Conservation (phyloP, 1,139 yeast genomes). For the Hemisphaericaspora xylofermentans region DNA sequence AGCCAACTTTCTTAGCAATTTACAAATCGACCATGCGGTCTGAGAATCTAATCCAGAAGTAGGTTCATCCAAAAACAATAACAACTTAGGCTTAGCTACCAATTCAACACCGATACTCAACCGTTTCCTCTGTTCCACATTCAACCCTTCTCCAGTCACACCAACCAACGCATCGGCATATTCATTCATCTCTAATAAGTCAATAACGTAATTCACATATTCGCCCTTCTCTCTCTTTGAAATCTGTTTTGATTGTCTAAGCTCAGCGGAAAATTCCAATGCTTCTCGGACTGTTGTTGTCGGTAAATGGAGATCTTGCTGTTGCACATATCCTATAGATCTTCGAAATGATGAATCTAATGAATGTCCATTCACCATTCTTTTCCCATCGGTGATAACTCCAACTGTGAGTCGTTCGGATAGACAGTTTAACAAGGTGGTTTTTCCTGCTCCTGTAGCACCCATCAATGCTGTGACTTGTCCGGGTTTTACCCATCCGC, state of each 20-base stretch:
- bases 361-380: constrained; percentile 34
- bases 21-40: constrained; percentile 48
- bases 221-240: constrained; percentile 31
- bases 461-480: constrained; percentile 30
- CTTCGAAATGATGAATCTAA: constrained; percentile 37
- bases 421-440: constrained; percentile 31
- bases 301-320: constrained; percentile 39
- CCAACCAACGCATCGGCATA: constrained; percentile 43
- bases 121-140: constrained; percentile 40
- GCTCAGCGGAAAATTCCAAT: constrained; percentile 34
- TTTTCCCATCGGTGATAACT: constrained; percentile 30
- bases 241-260: constrained; percentile 33
- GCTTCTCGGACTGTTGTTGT: constrained; percentile 42
- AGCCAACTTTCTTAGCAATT: constrained; percentile 42
- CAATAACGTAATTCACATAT: constrained; percentile 37
- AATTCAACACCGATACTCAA: constrained; percentile 42
- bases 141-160: constrained; percentile 42
- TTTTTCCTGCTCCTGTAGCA: constrained; percentile 34
- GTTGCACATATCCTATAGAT: constrained; percentile 44
- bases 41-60: constrained; percentile 44
- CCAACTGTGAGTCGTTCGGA: constrained; percentile 35
- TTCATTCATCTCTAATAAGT: constrained; percentile 25
- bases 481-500: constrained; percentile 54
- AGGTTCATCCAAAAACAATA: constrained; percentile 39
- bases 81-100: constrained; percentile 40